These are phyloP conservation scores for Hygrophoropsis aurantiaca DNA, from an alignment of 768 basidiomycete genomes.

Conservation along the genomic window DNA sequence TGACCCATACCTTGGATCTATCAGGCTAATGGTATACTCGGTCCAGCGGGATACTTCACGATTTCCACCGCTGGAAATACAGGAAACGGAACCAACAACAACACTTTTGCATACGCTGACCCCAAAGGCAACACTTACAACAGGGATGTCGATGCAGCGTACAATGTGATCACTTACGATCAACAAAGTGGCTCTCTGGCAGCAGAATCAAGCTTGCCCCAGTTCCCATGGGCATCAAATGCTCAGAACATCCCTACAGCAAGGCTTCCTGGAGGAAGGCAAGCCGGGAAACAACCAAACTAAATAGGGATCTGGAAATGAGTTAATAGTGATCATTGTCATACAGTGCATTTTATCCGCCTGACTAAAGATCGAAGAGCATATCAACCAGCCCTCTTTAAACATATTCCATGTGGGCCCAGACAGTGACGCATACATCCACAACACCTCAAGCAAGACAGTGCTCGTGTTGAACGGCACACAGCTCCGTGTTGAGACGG, in stretches of 20 bases:
- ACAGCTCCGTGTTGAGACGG: conserved; percentile 40
- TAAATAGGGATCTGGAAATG: background rate
- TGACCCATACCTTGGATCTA: conserved; percentile 1
- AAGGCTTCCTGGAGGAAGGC: conserved; percentile 37
- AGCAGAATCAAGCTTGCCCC: conserved; percentile 8
- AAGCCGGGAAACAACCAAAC: conserved; percentile 8
- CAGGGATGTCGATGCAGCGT: conserved; percentile 58
- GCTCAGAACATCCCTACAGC: conserved; percentile 10
- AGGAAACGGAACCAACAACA: conserved; percentile 71
- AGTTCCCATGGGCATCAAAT: conserved; percentile 1
- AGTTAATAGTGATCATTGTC: conserved; percentile 15
- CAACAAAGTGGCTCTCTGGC: conserved; percentile 52
- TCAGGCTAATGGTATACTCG: background rate
- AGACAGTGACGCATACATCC: conserved; percentile 9
- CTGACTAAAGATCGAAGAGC: background rate
- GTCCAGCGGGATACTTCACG: conserved; percentile 51
- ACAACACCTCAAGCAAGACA: conserved; percentile 14
- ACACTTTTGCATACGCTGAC: conserved; percentile 64
- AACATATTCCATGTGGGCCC: background rate
- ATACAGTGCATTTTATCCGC: background rate
- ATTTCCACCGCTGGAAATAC: conserved; percentile 44
- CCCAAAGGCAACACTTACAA: conserved; percentile 59
- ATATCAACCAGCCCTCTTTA: too few species aligned
- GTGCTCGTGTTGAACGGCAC: conserved; percentile 42
- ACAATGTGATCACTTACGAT: conserved; percentile 63